Base-by-base conservation (phyloP, 176 grass and related monocot species). In the Luzula sylvatica region DNA sequence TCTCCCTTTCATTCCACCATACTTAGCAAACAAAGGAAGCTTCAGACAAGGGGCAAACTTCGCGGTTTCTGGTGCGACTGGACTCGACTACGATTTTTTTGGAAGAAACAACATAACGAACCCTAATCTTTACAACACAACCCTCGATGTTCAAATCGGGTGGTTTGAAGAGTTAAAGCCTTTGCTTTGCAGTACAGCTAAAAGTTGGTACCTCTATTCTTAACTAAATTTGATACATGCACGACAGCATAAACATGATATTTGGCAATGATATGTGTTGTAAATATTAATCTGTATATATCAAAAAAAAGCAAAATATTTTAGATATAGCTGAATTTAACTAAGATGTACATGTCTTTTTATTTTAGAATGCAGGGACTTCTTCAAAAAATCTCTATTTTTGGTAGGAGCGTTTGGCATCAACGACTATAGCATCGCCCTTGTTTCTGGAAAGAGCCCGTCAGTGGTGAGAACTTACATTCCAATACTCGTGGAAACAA, bases 11-110 rank as follows among this genome's bases (percentile, higher is more conserved):
- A 71, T 82, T 32, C 75, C 75, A 61, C 73, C 73, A 3, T 82
- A 78, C 40, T 62, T 82, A 0, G 72, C 66, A 23, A 76, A 77
- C 61, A 77, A 82, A 71, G 23, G 14, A n/a, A 82, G 40, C 53
- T 78, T 82, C 41, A 56, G 76, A 48, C 73, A 82, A 8, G 79
- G 79, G 3, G 79, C 55, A 0, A 82, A 82, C 73, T 82, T 82
- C 53, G 79, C 79, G 6, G 79, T 82, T 17, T 72, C 73, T 12
- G 79, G 79, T 55, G 73, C 79, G 2, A 82, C 79, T 11, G 79
- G 73, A 1, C 43, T 78, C 61, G 79, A 78, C 61, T 23, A 54
- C 0, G 1, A 26, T 12, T 55, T 61, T 5, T 51, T 55, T 61
- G 40, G 19, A 7, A 61, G 43, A 32, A 0, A 27, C 7, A 55